Evolutionary conservation across 345 rosid genomes (phyloP).

Genomic region (Chamaenerion angustifolium): DNA sequence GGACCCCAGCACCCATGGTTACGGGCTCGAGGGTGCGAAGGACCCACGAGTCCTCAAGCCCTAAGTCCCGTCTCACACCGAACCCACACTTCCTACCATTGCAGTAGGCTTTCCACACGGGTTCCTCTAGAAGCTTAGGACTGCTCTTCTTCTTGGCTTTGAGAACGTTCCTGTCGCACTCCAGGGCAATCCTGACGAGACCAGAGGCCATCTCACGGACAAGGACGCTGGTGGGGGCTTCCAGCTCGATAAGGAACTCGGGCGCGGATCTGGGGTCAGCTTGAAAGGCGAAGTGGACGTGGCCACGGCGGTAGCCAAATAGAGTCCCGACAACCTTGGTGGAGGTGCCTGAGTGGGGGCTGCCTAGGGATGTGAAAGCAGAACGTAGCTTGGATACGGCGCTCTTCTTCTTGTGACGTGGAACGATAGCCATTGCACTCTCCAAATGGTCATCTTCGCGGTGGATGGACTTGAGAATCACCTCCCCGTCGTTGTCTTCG

Average conservation of each 20-base stretch:
- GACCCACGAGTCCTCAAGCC: conserved; percentile 50
- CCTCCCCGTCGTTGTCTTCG: conserved; percentile 34
- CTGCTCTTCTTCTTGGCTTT: conserved; percentile 19
- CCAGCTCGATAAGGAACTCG: conserved; percentile 60
- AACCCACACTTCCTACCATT: conserved; percentile 83
- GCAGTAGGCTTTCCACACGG: conserved; percentile 71
- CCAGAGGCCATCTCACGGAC: conserved; percentile 95
- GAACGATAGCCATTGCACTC: background rate
- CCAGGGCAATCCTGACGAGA: conserved; percentile 68
- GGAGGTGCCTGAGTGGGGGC: conserved; percentile 30
- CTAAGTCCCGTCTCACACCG: conserved; percentile 54
- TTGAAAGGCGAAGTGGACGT: conserved; percentile 77
- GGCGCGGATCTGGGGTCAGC: conserved; percentile 49
- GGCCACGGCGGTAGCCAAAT: conserved; percentile 80
- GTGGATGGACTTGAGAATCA: conserved; percentile 23
- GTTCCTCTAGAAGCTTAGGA: conserved; percentile 45
- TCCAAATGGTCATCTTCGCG: conserved; percentile 3
- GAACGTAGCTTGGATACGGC: conserved; percentile 48
- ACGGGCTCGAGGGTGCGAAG: conserved; percentile 68
- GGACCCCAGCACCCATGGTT: conserved; percentile 92
- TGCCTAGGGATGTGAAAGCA: too few relatives aligned
- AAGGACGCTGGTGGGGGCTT: conserved; percentile 65
- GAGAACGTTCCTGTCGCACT: conserved; percentile 40
- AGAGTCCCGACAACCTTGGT: conserved; percentile 63
- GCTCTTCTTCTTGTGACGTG: conserved; percentile 5